A percentile compares a stretch with the other conserved stretches of the same genome.
phyloP scores from a whole-genome alignment of 108 stramenopile species.

The Parietichytrium sp. region DNA sequence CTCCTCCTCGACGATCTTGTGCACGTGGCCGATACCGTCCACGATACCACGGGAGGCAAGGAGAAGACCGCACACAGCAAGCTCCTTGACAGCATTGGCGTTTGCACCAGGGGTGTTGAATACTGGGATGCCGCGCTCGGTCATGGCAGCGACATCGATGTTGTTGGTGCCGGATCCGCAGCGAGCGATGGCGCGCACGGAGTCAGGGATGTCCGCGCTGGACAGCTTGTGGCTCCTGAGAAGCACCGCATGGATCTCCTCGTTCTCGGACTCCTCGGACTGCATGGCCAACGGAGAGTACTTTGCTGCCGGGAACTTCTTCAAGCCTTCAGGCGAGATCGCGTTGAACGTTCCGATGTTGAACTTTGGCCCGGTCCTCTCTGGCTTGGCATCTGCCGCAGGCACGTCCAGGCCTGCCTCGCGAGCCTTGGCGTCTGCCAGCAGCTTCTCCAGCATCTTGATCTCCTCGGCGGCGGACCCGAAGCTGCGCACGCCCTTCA shows the following conservation, averaged over 20 bases:
- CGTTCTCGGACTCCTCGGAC: background rate
- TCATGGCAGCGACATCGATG: slow-evolving; percentile 83
- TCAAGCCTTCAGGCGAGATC: slow-evolving; percentile 68
- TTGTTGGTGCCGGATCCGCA: slow-evolving; percentile 93
- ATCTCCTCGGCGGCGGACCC: slow-evolving; percentile 12
- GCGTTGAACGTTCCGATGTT: slow-evolving; percentile 88
- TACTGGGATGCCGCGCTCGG: slow-evolving; percentile 86
- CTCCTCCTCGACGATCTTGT: slow-evolving; percentile 74
- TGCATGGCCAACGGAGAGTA: slow-evolving; percentile 44
- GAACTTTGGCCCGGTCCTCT: slow-evolving; percentile 57
- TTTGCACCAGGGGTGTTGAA: slow-evolving; percentile 96
- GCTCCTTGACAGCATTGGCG: slow-evolving; percentile 88
- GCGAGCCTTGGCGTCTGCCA: slow-evolving; percentile 19
- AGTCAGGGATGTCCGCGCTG: slow-evolving; percentile 75
- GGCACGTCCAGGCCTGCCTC: background rate
- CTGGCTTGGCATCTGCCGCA: background rate
- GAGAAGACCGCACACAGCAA: slow-evolving; percentile 81
- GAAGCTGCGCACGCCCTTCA: slow-evolving; percentile 14
- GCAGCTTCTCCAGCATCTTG: slow-evolving; percentile 40
- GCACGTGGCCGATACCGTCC: slow-evolving; percentile 83
- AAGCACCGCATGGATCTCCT: slow-evolving; percentile 75
- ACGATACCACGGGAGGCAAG: slow-evolving; percentile 74
- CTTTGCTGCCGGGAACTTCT: background rate
- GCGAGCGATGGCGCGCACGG: slow-evolving; percentile 83
- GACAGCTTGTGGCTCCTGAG: slow-evolving; percentile 81